Conservation (phyloP, 192 early-diverging fungal species). For the Podila epicladia region DNA sequence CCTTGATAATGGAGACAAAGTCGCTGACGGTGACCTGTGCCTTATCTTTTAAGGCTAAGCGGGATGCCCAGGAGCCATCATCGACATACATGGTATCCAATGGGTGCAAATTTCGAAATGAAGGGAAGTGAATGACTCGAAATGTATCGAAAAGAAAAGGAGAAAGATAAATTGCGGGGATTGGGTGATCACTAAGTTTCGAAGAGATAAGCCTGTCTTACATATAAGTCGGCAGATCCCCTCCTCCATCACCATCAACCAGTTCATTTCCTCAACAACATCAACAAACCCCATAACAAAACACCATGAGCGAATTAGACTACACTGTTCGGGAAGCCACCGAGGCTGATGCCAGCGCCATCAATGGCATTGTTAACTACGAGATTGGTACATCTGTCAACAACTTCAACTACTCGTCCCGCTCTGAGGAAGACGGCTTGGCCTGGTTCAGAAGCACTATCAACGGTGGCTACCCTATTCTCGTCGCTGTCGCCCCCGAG, state of each 20-base stretch:
- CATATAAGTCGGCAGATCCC: too few species aligned
- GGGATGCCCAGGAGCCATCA: slow-evolving; percentile 45
- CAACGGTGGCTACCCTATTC: slow-evolving; percentile 54
- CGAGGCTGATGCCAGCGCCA: slow-evolving; percentile 48
- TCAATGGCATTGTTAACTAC: slow-evolving; percentile 61
- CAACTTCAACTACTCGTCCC: slow-evolving; percentile 55
- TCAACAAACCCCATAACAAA: not conserved
- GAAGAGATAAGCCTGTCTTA: not conserved
- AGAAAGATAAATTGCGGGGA: not conserved
- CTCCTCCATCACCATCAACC: not conserved
- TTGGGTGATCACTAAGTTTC: not conserved
- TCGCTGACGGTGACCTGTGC: slow-evolving; percentile 26
- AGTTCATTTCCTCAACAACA: not conserved
- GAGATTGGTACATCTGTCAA: slow-evolving; percentile 52
- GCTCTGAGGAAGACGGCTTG: slow-evolving; percentile 48
- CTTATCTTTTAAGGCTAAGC: slow-evolving; percentile 37
- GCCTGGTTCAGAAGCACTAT: slow-evolving; percentile 54
- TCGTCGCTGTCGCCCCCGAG: slow-evolving; percentile 53
- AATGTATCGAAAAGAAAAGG: slow-evolving; percentile 5
- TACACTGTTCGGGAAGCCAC: slow-evolving; percentile 53
- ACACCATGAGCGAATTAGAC: not conserved
- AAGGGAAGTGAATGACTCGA: slow-evolving; percentile 11
- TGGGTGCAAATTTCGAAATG: too few species aligned
- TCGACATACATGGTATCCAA: slow-evolving; percentile 33
- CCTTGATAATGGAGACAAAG: slow-evolving; percentile 40